Conservation (phyloP, 164 flowering plant species). For the Chimonanthus praecox region DNA sequence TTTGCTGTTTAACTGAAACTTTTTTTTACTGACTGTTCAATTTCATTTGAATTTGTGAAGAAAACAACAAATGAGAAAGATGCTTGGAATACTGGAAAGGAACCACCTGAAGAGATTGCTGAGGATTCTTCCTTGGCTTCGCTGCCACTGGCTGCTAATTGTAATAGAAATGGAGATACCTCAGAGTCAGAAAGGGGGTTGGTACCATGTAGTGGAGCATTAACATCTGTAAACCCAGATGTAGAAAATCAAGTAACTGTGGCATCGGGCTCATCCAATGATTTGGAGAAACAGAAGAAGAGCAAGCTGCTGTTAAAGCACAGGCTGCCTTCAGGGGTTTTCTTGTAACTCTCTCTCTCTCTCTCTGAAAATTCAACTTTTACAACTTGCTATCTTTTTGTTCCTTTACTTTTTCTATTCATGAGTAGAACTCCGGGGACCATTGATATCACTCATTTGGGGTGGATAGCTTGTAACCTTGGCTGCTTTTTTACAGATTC, state of each 20-base stretch:
- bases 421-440: not conserved
- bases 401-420: not conserved
- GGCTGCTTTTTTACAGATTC: too few relatives aligned
- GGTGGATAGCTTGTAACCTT: not conserved
- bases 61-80: constrained; percentile 29
- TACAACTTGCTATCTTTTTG: not conserved
- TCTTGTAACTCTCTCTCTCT: constrained; percentile 44
- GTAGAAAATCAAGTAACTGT: constrained; percentile 20
- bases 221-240: constrained; percentile 22
- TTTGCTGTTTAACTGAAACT: not conserved
- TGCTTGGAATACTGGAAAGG: constrained; percentile 24
- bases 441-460: not conserved
- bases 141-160: constrained; percentile 11
- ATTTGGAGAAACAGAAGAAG: constrained; percentile 37
- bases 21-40: not conserved
- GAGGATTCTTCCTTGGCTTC: constrained; percentile 19
- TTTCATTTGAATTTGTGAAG: constrained; percentile 16
- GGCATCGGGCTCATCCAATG: constrained; percentile 21
- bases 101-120: constrained; percentile 17
- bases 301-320: constrained; percentile 65
- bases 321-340: constrained; percentile 91
- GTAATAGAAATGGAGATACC: constrained; percentile 21
- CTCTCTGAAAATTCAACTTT: not conserved
- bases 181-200: constrained; percentile 23
- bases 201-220: constrained; percentile 10